These are phyloP conservation scores for Perilla frutescens DNA, from an alignment of 257 asterid species.

Conservation along the genomic window DNA sequence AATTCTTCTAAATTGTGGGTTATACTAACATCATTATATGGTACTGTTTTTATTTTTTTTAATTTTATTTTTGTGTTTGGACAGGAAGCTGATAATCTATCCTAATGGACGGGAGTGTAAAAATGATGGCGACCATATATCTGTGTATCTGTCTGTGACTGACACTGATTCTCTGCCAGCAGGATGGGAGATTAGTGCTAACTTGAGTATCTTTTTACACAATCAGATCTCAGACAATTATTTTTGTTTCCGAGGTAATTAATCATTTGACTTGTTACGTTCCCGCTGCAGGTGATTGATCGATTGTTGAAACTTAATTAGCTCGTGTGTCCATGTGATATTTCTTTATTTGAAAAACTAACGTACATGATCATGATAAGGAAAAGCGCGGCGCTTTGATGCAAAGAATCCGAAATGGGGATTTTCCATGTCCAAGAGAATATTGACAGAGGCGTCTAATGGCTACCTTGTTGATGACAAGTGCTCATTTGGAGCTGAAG, in stretches of 20 bases:
- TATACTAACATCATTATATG: too few species aligned
- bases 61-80: background rate
- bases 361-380: background rate
- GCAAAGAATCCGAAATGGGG: background rate
- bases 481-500: slow-evolving; percentile 7
- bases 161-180: slow-evolving; percentile 8
- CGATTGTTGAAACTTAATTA: too few species aligned
- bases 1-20: background rate
- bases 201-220: slow-evolving; percentile 29
- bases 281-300: too few species aligned
- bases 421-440: background rate
- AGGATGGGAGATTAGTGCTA: slow-evolving; percentile 29
- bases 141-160: slow-evolving; percentile 14
- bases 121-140: slow-evolving; percentile 16
- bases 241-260: slow-evolving; percentile 19
- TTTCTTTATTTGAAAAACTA: too few species aligned
- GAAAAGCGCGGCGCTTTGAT: slow-evolving; percentile 18
- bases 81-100: slow-evolving; percentile 28
- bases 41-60: background rate
- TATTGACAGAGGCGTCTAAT: background rate
- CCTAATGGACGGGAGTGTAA: background rate
- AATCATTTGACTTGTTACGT: too few species aligned
- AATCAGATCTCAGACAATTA: slow-evolving; percentile 31
- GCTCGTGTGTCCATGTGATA: too few species aligned
- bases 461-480: background rate